Conservation (phyloP, 768 basidiomycete genomes). For the Symmetrospora coprosmae region DNA sequence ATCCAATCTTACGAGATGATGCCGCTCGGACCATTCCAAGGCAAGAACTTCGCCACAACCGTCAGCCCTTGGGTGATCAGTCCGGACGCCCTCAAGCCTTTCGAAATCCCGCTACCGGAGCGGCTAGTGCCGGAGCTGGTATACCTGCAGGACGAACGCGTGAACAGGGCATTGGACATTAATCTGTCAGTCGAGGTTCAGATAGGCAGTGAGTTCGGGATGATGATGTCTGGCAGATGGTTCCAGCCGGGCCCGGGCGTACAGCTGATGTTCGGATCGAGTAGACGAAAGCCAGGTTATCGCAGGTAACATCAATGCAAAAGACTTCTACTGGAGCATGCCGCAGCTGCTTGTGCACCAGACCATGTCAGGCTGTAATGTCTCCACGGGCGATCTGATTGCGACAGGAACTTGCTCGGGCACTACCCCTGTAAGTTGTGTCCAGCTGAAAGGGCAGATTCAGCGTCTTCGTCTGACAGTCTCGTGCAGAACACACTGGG, state of each 20-base stretch:
- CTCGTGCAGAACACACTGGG: conserved; percentile 5
- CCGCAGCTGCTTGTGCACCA: conserved; percentile 29
- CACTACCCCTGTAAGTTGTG: too few species aligned
- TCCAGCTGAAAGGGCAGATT: too few species aligned
- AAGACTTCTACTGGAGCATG: conserved; percentile 26
- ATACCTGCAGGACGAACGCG: background rate
- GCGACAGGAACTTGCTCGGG: conserved; percentile 30
- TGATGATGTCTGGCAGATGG: too few species aligned
- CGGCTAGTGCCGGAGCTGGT: background rate
- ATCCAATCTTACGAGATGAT: conserved; percentile 28
- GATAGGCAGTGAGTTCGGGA: background rate
- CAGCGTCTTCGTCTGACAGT: too few species aligned
- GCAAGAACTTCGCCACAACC: conserved; percentile 30
- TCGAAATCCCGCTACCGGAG: conserved; percentile 12
- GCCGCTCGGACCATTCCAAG: conserved; percentile 31
- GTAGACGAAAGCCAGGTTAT: too few species aligned
- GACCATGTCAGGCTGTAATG: conserved; percentile 23
- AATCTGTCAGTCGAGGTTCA: background rate
- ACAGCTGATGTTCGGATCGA: too few species aligned
- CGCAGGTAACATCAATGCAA: conserved; percentile 13
- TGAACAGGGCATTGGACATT: background rate
- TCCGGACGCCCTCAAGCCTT: conserved; percentile 26
- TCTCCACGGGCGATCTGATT: conserved; percentile 28
- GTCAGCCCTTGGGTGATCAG: conserved; percentile 28
- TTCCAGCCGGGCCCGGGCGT: too few species aligned